Base-by-base conservation (phyloP, 2,329 filamentous ascomycete species). In the Xylaria sp. region DNA sequence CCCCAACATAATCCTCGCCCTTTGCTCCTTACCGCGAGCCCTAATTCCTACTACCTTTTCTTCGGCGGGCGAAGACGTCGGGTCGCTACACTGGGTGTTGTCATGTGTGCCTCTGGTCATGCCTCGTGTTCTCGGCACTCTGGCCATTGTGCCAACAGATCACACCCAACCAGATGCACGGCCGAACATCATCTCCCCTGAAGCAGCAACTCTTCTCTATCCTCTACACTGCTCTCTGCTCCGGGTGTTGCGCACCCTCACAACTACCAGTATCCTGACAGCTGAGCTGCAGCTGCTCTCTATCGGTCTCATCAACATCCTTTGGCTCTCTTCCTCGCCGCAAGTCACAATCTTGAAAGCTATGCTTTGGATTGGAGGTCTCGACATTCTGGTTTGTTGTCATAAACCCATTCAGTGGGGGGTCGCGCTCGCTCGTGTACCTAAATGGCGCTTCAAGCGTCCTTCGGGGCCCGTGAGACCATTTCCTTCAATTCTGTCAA, bases 231-330 rank as follows among this genome's bases (percentile, higher is more conserved):
- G 90, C 73, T 86, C 86, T 35, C 77, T 96, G 23, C 85, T 90
- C 70, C 79, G 82, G 35, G 84, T 90, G 35, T 73, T 97, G 58
- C 85, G 90, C 68, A 87, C 90, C 70, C 81, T 97, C 63, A 93
- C 92, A 1, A 93, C 91, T 0, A 96, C 92, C 1, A 97, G 92
- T 73, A 81, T 97, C 48, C 80, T 97, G 55, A 83, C 89, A 1
- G 87, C 94, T 4, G 94, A 99, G 73, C 80, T 97, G 48, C 91
- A 97, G 68, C 80, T 99, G 8, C 82, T 97, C 13, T 93, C 93
- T 0, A 84, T 89, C 46, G 86, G 86, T 1, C 79, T 99, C 11
- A 88, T 97, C 68, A 91, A 96, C 69, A 76, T 97, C 11, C 77
- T 95, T 0, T 72, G 96, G 1, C 83, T 96, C 62, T 86, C 92